A percentile compares a stretch with the other conserved stretches of the same genome.
Conservation (phyloP, 129 eudicot species). For the Artemisia argyi region DNA sequence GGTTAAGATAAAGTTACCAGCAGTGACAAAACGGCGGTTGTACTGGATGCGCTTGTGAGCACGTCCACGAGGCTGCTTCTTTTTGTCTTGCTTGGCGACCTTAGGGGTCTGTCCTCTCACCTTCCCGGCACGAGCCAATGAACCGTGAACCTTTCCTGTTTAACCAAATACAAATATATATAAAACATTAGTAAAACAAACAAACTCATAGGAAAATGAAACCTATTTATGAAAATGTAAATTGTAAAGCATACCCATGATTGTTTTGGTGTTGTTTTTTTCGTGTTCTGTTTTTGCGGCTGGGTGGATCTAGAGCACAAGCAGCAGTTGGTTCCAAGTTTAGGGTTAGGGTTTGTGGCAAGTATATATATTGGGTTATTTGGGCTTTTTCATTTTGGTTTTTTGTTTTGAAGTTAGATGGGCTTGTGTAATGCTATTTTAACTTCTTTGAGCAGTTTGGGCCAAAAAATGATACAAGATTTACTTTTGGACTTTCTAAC, state of each 20-base stretch:
- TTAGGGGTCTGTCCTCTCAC: slow-evolving; percentile 65
- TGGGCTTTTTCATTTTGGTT: neutral
- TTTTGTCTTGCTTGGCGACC: slow-evolving; percentile 71
- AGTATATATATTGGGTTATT: slow-evolving; percentile 1
- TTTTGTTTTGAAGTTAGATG: neutral
- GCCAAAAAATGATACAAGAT: no score
- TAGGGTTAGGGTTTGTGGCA: slow-evolving; percentile 22
- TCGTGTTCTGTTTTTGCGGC: slow-evolving; percentile 1
- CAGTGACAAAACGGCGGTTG: slow-evolving; percentile 68
- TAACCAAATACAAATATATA: neutral
- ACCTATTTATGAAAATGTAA: neutral
- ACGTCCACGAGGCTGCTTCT: slow-evolving; percentile 67
- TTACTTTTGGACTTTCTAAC: no score
- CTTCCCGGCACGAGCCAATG: slow-evolving; percentile 63
- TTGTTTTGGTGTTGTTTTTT: neutral
- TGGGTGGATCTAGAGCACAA: slow-evolving; percentile 12
- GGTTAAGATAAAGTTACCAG: slow-evolving; percentile 32
- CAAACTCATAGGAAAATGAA: no score
- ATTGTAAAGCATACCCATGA: slow-evolving; percentile 25
- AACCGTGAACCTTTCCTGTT: slow-evolving; percentile 61
- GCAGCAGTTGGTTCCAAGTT: neutral
- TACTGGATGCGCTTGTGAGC: slow-evolving; percentile 66
- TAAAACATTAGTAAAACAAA: neutral
- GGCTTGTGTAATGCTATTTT: neutral
- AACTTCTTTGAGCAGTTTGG: no score